Base-by-base conservation (phyloP, 192 early-diverging fungal genomes). In the Gorgonomyces haynaldii region DNA sequence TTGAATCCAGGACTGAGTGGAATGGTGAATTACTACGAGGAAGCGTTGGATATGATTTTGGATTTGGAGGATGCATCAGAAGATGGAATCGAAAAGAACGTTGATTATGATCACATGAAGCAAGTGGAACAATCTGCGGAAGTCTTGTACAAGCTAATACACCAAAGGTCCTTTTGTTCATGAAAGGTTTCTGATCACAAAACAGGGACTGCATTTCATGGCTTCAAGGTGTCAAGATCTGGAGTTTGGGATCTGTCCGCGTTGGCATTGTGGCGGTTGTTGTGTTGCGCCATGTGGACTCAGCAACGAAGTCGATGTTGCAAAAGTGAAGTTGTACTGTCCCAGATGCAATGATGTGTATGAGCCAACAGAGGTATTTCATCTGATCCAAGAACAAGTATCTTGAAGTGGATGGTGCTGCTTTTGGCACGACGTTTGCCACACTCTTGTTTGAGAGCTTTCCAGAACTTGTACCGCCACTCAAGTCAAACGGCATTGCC, bases 361-460 rank as follows among this genome's bases (percentile, higher is more conserved):
- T 37, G 42, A 58, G 40, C 67, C 72, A 23, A 42, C 57, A 43
- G 57, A 66, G 64, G 72, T 69, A 49, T 45, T 19, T 48, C 7
- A 25, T 2, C 36, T 40, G 40, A 28, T n/a, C 27, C 32, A 48
- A 65, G 60, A 45, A 56, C 7, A 69, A 64, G 58, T 60, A 54
- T 49, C 66, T 66, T 45, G 47, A 57, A 31, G 47, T 73, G 21
- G 60, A 69, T 53, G 89, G 96, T 42, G 86, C 91, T 26, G 85
- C 81, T 60, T 98, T 98, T 72, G 93, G 93, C 25, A 87, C 96
- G 13, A 91, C 91, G 2, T 94, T 98, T 61, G 83, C 91, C 7
- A 84, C 91, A 57, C 65, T 98, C 53, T 78, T 96, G 37, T 85
- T 93, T 63, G 76, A 87, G 62, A 81, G 81, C 6, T 94, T 82